phyloP scores from a whole-genome alignment of 2,329 filamentous ascomycete genomes.

The Akanthomyces muscarius region DNA sequence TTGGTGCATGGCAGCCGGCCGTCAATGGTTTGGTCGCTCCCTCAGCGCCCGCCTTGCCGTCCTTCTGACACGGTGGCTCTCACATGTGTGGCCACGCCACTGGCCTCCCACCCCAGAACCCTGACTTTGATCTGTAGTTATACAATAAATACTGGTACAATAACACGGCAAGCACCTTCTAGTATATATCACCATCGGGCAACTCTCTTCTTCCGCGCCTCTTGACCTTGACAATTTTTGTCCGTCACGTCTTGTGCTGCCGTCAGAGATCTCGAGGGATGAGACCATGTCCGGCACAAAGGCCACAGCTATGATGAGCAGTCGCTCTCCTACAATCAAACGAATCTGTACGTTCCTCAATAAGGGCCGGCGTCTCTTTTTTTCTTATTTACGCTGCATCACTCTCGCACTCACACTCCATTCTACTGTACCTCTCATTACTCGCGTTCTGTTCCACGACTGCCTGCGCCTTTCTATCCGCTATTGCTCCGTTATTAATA shows the following conservation, averaged over 20 bases:
- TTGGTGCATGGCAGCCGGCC: no score
- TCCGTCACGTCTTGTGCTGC: background rate
- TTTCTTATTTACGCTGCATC: background rate
- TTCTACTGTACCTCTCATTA: background rate
- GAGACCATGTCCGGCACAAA: slow-evolving; percentile 14
- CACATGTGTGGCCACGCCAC: background rate
- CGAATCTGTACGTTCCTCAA: slow-evolving; percentile 63
- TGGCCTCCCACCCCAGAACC: background rate
- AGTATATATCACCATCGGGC: background rate
- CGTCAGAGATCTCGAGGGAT: background rate
- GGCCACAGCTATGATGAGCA: slow-evolving; percentile 44
- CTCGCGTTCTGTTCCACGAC: background rate
- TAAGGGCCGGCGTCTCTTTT: background rate
- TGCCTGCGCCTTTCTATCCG: background rate
- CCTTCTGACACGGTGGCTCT: slow-evolving; percentile 15
- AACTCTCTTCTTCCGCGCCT: background rate
- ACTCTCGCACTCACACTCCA: background rate
- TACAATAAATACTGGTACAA: background rate
- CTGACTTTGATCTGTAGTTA: background rate
- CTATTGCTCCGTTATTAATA: background rate
- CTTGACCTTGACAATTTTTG: background rate
- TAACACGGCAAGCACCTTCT: background rate
- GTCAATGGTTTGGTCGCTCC: no score
- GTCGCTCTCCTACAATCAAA: slow-evolving; percentile 78
- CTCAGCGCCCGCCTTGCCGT: background rate